These are phyloP conservation scores for Citrus cavaleriei DNA, from an alignment of 345 rosid species.

Conservation along the genomic window DNA sequence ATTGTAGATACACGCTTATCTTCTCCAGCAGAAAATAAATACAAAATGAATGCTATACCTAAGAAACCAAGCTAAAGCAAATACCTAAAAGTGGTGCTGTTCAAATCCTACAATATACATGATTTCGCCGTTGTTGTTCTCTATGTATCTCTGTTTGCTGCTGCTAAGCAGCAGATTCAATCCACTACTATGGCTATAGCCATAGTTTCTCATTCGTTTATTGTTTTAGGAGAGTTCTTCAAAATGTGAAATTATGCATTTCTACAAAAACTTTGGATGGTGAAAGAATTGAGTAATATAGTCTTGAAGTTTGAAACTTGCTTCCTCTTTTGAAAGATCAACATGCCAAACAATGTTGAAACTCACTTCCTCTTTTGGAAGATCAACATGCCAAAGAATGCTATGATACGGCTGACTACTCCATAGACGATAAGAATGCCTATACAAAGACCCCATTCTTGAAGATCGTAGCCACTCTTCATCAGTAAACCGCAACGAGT, in stretches of 20 bases:
- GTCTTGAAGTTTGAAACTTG: slow-evolving; percentile 23
- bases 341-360: slow-evolving; percentile 41
- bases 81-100: neutral
- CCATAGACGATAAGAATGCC: slow-evolving; percentile 54
- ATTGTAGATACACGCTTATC: neutral
- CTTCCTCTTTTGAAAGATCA: slow-evolving; percentile 65
- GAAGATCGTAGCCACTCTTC: slow-evolving; percentile 57
- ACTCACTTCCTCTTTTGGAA: slow-evolving; percentile 66
- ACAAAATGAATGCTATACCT: neutral
- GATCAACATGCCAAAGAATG: slow-evolving; percentile 60
- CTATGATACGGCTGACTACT: slow-evolving; percentile 40
- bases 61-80: neutral
- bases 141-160: neutral
- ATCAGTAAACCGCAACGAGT: slow-evolving; percentile 67
- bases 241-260: neutral
- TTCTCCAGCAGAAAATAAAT: neutral
- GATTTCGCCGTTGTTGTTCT: neutral
- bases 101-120: neutral
- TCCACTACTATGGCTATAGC: neutral
- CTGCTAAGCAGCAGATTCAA: neutral
- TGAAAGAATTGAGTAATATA: neutral
- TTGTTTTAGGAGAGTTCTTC: neutral
- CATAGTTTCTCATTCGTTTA: no score
- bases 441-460: slow-evolving; percentile 55
- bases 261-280: neutral